Evolutionary conservation across 768 basidiomycete species (phyloP), one percentile per base, ranked within the genome.

Genomic region (Termitomyces sp.): DNA sequence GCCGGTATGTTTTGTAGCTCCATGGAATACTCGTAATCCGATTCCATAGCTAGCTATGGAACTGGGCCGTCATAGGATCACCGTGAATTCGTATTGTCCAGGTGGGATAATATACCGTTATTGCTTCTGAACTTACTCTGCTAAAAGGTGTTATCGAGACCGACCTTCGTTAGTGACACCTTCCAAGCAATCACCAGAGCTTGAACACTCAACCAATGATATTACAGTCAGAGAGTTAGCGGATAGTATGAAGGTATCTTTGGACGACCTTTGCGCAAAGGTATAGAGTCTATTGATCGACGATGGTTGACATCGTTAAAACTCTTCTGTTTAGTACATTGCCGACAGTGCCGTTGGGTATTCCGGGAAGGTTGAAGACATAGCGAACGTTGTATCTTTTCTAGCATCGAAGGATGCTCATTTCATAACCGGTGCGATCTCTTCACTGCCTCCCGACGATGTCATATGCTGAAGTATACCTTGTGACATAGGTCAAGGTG

Each of bases 71-170:
- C 57, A 66, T 51, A 61, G 62, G 0, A 70, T 70, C 23, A 67
- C 66, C 11, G 67, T 68, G 6, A 71, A 71, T 52, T 59, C 67
- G 3, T 69, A 69, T 47, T 60, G 62, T 3, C 70, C 68, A 31
- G 67, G 66, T 49, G 16, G 3, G 36, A 43, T 6, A 6, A 27
- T 12, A n/a, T 33, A 31, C 22, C 23, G 10, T 15, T 35, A 10
- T 9, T 18, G 20, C 5, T 45, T 23, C 3, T 20, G 12, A 3
- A 39, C 41, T 15, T 15, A 55, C 22, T 10, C 11, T 27, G 9
- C 31, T 36, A 13, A 29, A 20, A 56, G 54, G 54, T 7, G 49
- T 47, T n/a, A 56, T 52, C 35, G 43, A 56, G 13, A 56, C 55
- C 20, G 27, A 50, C 47, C 10, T 39, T 18, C 12, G 38, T 39